Base-by-base conservation (phyloP, 805 yeast species). In the Zygosaccharomyces rouxii region DNA sequence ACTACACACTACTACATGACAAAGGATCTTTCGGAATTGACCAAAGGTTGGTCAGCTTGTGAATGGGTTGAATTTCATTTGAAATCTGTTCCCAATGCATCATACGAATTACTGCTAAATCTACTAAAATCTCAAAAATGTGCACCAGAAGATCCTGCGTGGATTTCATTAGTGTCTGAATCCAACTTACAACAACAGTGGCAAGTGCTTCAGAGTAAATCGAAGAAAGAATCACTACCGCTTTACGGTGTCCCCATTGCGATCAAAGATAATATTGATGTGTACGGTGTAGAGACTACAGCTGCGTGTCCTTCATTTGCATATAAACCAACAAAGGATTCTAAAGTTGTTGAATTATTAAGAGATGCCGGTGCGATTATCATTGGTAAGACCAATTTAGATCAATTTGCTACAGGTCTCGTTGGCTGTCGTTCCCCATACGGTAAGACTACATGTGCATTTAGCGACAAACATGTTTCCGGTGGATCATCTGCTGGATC, bases 401-500 rank as follows among this genome's bases (percentile, higher is more conserved):
- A 92, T 67, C 99, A 92, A 68, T 92, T 92, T 70, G 98, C 98
- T 10, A 94, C 99, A 2, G 99, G 99, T 33, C 75, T 92, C 50
- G 98, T 92, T 1, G 99, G 99, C 38, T 83, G 89, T 28, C 78
- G 99, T 62, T 86, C 96, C 5, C 98, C 99, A 1, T 92, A 92
- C 64, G 99, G 99, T 10, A 78, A 82, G 57, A 86, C 96, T 4
- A 81, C 89, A 33, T 84, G 84, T 67, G 83, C 92, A 1, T 89
- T 92, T 67, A 74, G 84, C 56, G 71, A 74, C 43, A 73, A 80
- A 42, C 89, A 89, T 63, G 97, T 92, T 14, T 79, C 89, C 48
- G 99, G 99, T 44, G 99, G 99, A 26, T 89, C 97, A 1, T 84
- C 95, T 33, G 89, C 97, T 0, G 99, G 99, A 10, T 88, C 96